These are phyloP conservation scores for Aureobasidium subglaciale DNA, from an alignment of 2,329 filamentous ascomycete species.

Conservation along the genomic window DNA sequence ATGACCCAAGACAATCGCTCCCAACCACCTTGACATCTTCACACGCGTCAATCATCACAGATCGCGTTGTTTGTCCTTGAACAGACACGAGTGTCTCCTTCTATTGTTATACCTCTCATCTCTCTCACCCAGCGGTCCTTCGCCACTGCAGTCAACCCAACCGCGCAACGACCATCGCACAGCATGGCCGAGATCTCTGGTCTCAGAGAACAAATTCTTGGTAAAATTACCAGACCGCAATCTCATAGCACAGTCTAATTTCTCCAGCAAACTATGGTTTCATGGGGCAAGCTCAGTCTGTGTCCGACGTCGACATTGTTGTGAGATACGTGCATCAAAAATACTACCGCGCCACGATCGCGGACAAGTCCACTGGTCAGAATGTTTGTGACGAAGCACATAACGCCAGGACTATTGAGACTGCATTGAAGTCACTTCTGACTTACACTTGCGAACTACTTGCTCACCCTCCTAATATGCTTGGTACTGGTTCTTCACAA, in stretches of 20 bases:
- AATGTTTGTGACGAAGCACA: background rate
- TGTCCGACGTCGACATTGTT: background rate
- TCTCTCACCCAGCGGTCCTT: too few relatives aligned
- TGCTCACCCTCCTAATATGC: background rate
- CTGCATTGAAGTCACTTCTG: background rate
- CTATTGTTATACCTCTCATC: too few relatives aligned
- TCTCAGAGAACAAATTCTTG: constrained; percentile 5
- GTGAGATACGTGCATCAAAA: background rate
- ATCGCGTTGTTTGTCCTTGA: too few relatives aligned
- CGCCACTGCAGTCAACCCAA: background rate
- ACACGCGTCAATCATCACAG: background rate
- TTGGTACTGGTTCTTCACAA: background rate
- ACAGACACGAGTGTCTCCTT: background rate
- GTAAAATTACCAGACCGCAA: too few relatives aligned
- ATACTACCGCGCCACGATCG: background rate
- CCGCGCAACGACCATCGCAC: background rate
- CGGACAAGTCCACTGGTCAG: background rate
- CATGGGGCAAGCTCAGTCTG: background rate
- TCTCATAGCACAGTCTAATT: background rate
- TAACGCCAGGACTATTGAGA: background rate
- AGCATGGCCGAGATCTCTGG: background rate
- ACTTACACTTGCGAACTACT: background rate
- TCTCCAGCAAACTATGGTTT: background rate
- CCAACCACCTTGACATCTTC: background rate
- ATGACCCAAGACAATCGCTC: background rate